A percentile compares a stretch with the other conserved stretches of the same genome.
These are phyloP conservation scores for Saccharomycopsis babjevae DNA, from an alignment of 805 yeast genomes.

Conservation along the genomic window DNA sequence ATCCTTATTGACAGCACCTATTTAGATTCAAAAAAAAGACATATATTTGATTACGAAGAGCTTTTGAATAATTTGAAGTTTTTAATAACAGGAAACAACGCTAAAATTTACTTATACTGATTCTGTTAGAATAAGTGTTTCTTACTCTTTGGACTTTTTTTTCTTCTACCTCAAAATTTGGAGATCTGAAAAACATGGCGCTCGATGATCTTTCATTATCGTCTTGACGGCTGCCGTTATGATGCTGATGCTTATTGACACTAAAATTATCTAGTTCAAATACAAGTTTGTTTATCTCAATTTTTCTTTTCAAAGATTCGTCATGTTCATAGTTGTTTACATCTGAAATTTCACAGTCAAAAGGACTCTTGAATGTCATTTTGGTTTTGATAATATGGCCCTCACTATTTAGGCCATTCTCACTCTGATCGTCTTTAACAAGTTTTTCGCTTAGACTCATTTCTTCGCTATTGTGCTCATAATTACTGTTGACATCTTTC, in stretches of 20 bases:
- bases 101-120: conserved; percentile 41
- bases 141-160: background rate
- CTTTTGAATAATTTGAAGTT: conserved; percentile 33
- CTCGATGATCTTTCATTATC: background rate
- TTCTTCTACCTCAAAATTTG: background rate
- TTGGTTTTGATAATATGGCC: background rate
- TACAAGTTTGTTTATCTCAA: background rate
- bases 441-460: background rate
- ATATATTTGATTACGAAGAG: conserved; percentile 46
- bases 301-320: background rate
- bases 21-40: conserved; percentile 50
- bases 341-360: background rate
- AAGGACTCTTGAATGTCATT: background rate
- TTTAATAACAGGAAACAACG: conserved; percentile 31
- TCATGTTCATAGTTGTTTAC: background rate
- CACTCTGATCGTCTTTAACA: background rate
- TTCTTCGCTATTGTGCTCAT: no score
- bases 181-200: background rate
- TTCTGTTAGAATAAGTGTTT: background rate
- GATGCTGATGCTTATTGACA: background rate
- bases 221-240: background rate
- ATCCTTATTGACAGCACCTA: conserved; percentile 52
- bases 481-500: background rate
- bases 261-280: background rate
- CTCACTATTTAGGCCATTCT: background rate